Conservation (phyloP, 177 flowering plant species). For the Vitis hybrid region DNA sequence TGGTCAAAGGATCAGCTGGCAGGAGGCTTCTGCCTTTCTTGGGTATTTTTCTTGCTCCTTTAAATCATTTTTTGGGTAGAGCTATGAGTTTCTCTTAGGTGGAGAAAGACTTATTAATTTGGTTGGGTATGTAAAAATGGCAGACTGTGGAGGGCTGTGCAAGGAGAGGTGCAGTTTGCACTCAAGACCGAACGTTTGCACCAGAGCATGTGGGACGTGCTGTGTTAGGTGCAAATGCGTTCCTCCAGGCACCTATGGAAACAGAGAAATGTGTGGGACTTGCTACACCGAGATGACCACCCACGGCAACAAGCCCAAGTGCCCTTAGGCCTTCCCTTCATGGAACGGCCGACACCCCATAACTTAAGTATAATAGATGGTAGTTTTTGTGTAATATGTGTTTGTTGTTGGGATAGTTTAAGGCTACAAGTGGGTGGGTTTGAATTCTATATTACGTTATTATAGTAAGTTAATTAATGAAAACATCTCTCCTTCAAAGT, state of each 20-base stretch:
- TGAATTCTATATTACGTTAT: too few relatives aligned
- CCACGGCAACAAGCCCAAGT: conserved; percentile 50
- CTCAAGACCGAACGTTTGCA: conserved; percentile 58
- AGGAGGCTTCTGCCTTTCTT: conserved; percentile 24
- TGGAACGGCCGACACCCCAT: too few relatives aligned
- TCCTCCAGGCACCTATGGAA: conserved; percentile 63
- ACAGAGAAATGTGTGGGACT: conserved; percentile 49
- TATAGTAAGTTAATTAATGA: not conserved
- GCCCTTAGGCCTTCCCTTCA: conserved; percentile 36
- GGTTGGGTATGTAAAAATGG: not conserved
- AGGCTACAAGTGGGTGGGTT: too few relatives aligned
- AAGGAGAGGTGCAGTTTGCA: conserved; percentile 40
- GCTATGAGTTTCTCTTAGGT: not conserved
- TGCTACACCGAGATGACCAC: conserved; percentile 71
- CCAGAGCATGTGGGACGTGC: conserved; percentile 57
- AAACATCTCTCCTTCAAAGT: not conserved
- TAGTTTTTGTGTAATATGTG: not conserved
- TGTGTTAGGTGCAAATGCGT: conserved; percentile 57
- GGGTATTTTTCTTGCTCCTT: not conserved
- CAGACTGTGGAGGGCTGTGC: conserved; percentile 53
- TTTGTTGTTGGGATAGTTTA: too few relatives aligned
- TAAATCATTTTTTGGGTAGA: too few relatives aligned
- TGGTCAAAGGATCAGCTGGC: conserved; percentile 23
- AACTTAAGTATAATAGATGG: not conserved
- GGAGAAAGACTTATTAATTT: not conserved